Evolutionary conservation across 2,329 filamentous ascomycete genomes (phyloP), one percentile per base, ranked within the genome.

Genomic region (Pyrenochaeta sp.): DNA sequence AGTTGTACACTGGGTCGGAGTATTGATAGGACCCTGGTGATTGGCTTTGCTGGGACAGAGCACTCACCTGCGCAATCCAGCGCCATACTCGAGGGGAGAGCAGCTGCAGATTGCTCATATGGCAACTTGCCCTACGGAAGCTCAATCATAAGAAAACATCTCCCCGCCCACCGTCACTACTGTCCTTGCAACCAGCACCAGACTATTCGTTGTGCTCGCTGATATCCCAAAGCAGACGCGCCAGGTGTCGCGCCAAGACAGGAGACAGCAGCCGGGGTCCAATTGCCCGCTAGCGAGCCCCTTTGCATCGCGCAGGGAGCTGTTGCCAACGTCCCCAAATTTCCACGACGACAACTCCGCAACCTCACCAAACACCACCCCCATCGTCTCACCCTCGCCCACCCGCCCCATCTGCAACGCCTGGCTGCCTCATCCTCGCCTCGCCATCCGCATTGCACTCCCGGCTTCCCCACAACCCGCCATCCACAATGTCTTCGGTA

Each of bases 311-410:
- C 65, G 61, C 61, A 60, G 62, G 59, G 60, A 67, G 63, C 59
- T 57, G 58, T 56, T 67, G 64, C 63, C 67, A 67, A 65, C 66
- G 65, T 67, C 68, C 63, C 59, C 58, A 68, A 71, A 71, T 69
- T 69, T 68, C 63, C 63, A 65, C 58, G 59, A 63, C 65, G 51
- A 66, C 67, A 63, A 54, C 57, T 58, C 58, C 60, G 51, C 61
- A 53, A 47, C 61, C 60, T 48, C 60, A 56, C 54, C 51, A 51
- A 50, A 29, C 28, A 30, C 37, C 41, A 45, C 44, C 54, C 38
- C 22, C 13, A 20, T 20, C 54, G 55, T 51, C 44, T 46, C 59
- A 62, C 54, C 49, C 49, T 51, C 56, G 55, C 52, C 54, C 44
- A 35, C 51, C n/a, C n/a, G n/a, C n/a, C n/a, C n/a, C n/a, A n/a